phyloP scores from a whole-genome alignment of 1,139 yeast species.

The Magnusiomyces starmeri region DNA sequence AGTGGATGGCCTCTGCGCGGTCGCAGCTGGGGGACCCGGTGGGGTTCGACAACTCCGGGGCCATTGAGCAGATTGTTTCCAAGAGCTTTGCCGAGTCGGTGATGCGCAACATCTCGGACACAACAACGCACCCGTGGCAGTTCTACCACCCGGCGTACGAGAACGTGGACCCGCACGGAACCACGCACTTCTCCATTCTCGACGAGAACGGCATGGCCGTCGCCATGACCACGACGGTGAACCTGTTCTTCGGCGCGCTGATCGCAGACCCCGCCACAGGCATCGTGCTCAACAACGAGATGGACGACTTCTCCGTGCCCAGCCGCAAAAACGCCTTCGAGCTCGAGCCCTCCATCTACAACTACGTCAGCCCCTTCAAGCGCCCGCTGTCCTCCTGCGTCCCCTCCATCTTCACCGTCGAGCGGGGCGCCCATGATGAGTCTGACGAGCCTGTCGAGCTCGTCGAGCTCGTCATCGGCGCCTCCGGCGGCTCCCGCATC shows the following conservation, averaged over 20 bases:
- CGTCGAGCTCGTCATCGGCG: constrained; percentile 72
- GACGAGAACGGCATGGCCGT: constrained; percentile 68
- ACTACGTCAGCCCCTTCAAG: constrained; percentile 64
- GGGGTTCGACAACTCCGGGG: constrained; percentile 31
- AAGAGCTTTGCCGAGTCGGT: constrained; percentile 53
- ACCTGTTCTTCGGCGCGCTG: constrained; percentile 72
- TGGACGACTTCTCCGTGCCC: constrained; percentile 93
- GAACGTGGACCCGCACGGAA: constrained; percentile 72
- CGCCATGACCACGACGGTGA: constrained; percentile 85
- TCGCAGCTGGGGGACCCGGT: constrained; percentile 67
- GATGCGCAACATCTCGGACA: constrained; percentile 42
- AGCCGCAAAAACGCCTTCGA: constrained; percentile 64
- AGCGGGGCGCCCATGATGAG: constrained; percentile 18
- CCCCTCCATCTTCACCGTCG: constrained; percentile 62
- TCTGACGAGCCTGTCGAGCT: constrained; percentile 23
- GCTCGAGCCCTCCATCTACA: constrained; percentile 70
- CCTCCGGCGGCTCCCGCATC: constrained; percentile 91
- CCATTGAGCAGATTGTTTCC: constrained; percentile 35
- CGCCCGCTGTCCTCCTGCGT: constrained; percentile 81
- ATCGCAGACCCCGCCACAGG: constrained; percentile 81
- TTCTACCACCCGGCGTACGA: constrained; percentile 76
- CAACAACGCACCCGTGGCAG: constrained; percentile 56
- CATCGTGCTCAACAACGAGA: constrained; percentile 74
- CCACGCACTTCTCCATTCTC: constrained; percentile 75
- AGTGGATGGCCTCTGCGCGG: constrained; percentile 85